Conservation (phyloP, 257 asterid species). For the Oldenlandia corymbosa region DNA sequence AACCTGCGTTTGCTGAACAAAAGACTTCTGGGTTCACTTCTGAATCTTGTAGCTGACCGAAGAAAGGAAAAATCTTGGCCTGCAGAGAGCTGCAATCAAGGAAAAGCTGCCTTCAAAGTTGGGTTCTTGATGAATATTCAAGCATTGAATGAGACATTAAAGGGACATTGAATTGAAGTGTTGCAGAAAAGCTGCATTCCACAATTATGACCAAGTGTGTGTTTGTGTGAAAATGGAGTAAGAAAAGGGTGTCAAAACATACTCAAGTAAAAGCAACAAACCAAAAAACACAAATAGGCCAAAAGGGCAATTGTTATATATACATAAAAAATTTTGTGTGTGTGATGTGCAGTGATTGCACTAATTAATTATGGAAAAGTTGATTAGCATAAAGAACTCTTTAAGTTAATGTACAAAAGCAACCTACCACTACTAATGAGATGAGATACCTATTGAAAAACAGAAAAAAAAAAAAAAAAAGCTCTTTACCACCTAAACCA, state of each 20-base stretch:
- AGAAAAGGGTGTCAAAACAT: slow-evolving; percentile 17
- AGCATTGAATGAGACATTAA: slow-evolving; percentile 1
- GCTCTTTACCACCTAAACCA: slow-evolving; percentile 12
- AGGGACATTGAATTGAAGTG: slow-evolving; percentile 23
- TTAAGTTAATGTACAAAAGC: slow-evolving; percentile 16
- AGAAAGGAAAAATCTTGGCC: slow-evolving; percentile 12
- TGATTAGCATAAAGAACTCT: slow-evolving; percentile 13
- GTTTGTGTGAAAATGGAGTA: slow-evolving; percentile 16
- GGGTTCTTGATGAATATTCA: slow-evolving; percentile 13
- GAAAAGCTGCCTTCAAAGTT: slow-evolving; percentile 20
- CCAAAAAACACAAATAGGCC: too few species aligned
- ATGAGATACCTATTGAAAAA: slow-evolving; percentile 17
- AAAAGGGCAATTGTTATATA: slow-evolving; percentile 12
- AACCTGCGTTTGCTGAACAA: slow-evolving; percentile 25
- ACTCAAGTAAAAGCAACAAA: slow-evolving; percentile 24
- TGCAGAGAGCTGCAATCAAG: slow-evolving; percentile 18
- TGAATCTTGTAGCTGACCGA: slow-evolving; percentile 15
- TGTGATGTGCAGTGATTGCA: too few species aligned
- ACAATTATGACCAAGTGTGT: slow-evolving; percentile 28
- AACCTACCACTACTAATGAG: neutral
- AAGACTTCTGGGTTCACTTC: slow-evolving; percentile 22
- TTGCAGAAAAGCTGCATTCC: slow-evolving; percentile 22
- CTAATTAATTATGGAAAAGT: slow-evolving; percentile 12
- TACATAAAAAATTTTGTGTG: too few species aligned
- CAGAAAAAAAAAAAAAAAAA: too few species aligned